Evolutionary conservation across 2,329 filamentous ascomycete species (phyloP).

Genomic region (Apiospora malaysiana): DNA sequence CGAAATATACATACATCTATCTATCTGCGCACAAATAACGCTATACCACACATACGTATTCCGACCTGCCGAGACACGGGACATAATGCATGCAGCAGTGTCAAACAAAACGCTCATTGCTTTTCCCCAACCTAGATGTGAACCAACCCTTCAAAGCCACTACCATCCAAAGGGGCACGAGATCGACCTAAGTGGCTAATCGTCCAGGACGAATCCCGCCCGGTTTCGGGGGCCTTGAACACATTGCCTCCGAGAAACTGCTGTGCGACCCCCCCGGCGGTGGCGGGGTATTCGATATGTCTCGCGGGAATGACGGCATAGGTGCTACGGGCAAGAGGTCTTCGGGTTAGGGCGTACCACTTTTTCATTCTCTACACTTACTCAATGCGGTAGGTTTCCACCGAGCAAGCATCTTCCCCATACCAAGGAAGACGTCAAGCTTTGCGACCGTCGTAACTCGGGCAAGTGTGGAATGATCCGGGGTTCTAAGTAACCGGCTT

Average conservation of each 20-base stretch:
- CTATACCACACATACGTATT: too few relatives aligned
- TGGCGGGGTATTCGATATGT: slow-evolving; percentile 4
- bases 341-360: not conserved
- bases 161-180: not conserved
- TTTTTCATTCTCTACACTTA: not conserved
- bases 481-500: not conserved
- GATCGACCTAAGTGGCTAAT: not conserved
- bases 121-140: not conserved
- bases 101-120: slow-evolving; percentile 2
- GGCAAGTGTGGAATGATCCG: not conserved
- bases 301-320: slow-evolving; percentile 7
- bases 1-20: too few relatives aligned
- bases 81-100: not conserved
- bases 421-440: not conserved
- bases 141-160: not conserved
- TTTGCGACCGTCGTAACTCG: slow-evolving; percentile 4
- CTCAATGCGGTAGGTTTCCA: slow-evolving; percentile 9
- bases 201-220: not conserved
- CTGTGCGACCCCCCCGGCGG: not conserved
- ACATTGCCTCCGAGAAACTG: not conserved
- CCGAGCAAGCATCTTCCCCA: slow-evolving; percentile 13
- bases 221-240: slow-evolving; percentile 1
- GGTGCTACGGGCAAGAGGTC: not conserved
- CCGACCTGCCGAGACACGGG: slow-evolving; percentile 9
- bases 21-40: too few relatives aligned